A percentile compares a stretch with the other conserved stretches of the same genome.
Evolutionary conservation across 306 rosid genomes (phyloP).

Genomic region (Heteromeles arbutifolia): DNA sequence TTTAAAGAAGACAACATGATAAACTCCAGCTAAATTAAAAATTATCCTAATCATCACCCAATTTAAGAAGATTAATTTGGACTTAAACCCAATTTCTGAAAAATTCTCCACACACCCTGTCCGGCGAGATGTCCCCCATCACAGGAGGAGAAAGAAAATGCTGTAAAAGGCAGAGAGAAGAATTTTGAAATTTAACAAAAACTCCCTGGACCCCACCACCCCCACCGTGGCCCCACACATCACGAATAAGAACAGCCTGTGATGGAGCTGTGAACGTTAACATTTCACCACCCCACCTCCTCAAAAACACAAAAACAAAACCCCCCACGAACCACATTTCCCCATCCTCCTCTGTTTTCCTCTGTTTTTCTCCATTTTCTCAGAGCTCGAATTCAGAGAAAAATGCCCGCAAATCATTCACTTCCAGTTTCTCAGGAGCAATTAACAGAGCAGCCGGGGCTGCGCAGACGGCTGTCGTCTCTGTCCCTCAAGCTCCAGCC

Average conservation of each 20-base stretch:
- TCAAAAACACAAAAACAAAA: background rate
- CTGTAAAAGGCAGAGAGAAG: background rate
- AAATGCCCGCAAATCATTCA: constrained; percentile 24
- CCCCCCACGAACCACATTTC: background rate
- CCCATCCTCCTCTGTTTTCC: background rate
- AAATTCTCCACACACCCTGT: background rate
- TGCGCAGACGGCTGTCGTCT: constrained; percentile 69
- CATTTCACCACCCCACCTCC: constrained; percentile 25
- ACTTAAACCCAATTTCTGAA: background rate
- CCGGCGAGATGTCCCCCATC: background rate
- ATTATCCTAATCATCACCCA: background rate
- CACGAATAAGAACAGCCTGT: constrained; percentile 70
- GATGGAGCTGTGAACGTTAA: constrained; percentile 40
- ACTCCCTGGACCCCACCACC: constrained; percentile 30
- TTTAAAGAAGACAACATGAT: background rate
- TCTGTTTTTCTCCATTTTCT: background rate
- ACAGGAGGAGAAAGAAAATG: background rate
- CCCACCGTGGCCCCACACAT: background rate
- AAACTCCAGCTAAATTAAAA: background rate
- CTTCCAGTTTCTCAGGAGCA: constrained; percentile 59
- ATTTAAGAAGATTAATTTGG: background rate
- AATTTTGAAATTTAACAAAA: background rate
- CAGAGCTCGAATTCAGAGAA: constrained; percentile 22
- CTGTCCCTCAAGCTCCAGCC: constrained; percentile 56
- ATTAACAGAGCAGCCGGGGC: constrained; percentile 16